phyloP scores from a whole-genome alignment of 768 basidiomycete genomes.

The Leccinum sublutescens region DNA sequence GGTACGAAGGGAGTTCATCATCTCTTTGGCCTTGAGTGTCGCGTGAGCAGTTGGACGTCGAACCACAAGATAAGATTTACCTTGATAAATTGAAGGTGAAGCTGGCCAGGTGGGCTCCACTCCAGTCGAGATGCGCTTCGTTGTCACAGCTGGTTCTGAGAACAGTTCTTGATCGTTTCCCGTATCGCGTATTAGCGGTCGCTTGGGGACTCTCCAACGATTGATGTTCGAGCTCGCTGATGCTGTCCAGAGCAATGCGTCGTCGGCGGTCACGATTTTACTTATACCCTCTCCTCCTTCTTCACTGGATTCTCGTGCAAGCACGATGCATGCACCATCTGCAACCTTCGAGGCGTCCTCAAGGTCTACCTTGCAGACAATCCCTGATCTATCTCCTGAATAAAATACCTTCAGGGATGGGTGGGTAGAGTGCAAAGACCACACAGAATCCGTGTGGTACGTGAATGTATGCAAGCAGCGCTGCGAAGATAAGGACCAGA shows the following conservation, averaged over 20 bases:
- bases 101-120: slow-evolving; percentile 19
- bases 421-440: slow-evolving; percentile 88
- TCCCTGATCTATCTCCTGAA: slow-evolving; percentile 90
- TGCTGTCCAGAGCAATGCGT: slow-evolving; percentile 87
- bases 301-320: slow-evolving; percentile 66
- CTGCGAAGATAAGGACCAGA: slow-evolving; percentile 91
- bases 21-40: slow-evolving; percentile 20
- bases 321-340: slow-evolving; percentile 85
- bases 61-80: slow-evolving; percentile 11
- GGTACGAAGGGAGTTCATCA: slow-evolving; percentile 36
- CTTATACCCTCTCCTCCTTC: slow-evolving; percentile 65
- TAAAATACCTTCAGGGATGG: slow-evolving; percentile 88
- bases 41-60: slow-evolving; percentile 8
- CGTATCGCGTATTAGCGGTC: slow-evolving; percentile 27
- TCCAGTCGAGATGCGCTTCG: slow-evolving; percentile 11
- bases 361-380: slow-evolving; percentile 88
- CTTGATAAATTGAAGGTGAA: slow-evolving; percentile 16
- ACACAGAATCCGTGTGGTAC: slow-evolving; percentile 91
- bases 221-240: slow-evolving; percentile 77
- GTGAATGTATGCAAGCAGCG: slow-evolving; percentile 95
- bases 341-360: slow-evolving; percentile 77
- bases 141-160: slow-evolving; percentile 14
- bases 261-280: slow-evolving; percentile 79
- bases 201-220: slow-evolving; percentile 71
- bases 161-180: slow-evolving; percentile 14